Conservation (phyloP, 192 early-diverging fungal species). For the Coemansia asiatica region DNA sequence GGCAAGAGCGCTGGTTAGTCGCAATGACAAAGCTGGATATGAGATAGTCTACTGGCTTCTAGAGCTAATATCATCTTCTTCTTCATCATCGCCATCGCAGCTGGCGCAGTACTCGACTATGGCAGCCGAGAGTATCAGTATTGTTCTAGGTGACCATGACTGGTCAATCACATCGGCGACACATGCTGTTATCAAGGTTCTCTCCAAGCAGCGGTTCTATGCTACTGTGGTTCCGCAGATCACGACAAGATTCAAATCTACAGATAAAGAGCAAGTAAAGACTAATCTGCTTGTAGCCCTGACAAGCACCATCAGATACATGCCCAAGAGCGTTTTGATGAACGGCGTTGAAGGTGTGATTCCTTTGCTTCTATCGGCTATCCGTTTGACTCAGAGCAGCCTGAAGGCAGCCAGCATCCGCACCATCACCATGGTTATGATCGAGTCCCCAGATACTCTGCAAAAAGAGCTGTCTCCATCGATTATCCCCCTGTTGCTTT, state of each 20-base stretch:
- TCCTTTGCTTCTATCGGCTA: conserved; percentile 75
- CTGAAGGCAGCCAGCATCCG: conserved; percentile 75
- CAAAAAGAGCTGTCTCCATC: conserved; percentile 17
- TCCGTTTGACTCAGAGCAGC: conserved; percentile 63
- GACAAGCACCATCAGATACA: conserved; percentile 76
- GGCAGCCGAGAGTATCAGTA: conserved; percentile 69
- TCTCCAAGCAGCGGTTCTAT: conserved; percentile 88
- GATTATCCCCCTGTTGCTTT: conserved; percentile 32
- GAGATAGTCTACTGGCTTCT: conserved; percentile 39
- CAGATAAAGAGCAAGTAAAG: conserved; percentile 56
- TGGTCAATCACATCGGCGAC: conserved; percentile 70
- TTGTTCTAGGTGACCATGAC: conserved; percentile 72
- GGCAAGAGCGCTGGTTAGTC: conserved; percentile 37
- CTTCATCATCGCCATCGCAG: too few species aligned
- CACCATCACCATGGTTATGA: conserved; percentile 70
- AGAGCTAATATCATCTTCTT: conserved; percentile 19
- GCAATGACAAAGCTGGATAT: conserved; percentile 47
- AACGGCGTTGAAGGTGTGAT: conserved; percentile 73
- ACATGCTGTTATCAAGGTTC: conserved; percentile 53
- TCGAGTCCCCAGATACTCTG: conserved; percentile 71
- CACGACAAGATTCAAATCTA: conserved; percentile 54
- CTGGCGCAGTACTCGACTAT: conserved; percentile 5
- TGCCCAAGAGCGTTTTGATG: conserved; percentile 80
- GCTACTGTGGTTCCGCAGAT: conserved; percentile 71
- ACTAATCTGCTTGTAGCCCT: conserved; percentile 77